Conservation (phyloP, 139 green algal genomes). For the Picochlorum sp. region DNA sequence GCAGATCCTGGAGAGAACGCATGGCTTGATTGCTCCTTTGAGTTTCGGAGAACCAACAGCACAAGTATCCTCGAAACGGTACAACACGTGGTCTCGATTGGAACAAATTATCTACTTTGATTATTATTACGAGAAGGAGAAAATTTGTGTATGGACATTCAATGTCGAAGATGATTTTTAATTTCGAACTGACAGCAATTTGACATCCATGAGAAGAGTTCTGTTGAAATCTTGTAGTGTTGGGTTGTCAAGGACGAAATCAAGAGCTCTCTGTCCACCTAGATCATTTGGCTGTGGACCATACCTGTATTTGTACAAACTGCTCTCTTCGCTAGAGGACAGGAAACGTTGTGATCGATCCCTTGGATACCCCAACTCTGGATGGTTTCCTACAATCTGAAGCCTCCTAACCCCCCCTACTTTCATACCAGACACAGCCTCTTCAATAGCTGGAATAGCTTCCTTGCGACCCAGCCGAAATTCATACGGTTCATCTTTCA, state of each 20-base stretch:
- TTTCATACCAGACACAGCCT: slow-evolving; percentile 68
- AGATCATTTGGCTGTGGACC: slow-evolving; percentile 36
- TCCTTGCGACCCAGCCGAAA: slow-evolving; percentile 48
- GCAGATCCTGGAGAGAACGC: too few species aligned
- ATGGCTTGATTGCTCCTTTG: too few species aligned
- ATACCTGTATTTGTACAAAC: slow-evolving; percentile 18
- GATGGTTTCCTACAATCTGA: slow-evolving; percentile 48
- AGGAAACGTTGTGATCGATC: slow-evolving; percentile 38
- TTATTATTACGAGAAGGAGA: too few species aligned
- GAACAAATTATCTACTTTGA: too few species aligned
- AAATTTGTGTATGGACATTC: too few species aligned
- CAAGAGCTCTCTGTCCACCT: slow-evolving; percentile 62
- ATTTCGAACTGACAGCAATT: slow-evolving; percentile 52
- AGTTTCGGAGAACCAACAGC: too few species aligned
- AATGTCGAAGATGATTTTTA: neutral
- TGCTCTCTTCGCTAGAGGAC: slow-evolving; percentile 31
- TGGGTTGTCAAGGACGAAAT: slow-evolving; percentile 83
- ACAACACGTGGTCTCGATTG: too few species aligned
- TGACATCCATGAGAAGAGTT: slow-evolving; percentile 76
- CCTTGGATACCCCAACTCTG: slow-evolving; percentile 43
- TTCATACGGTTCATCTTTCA: slow-evolving; percentile 61
- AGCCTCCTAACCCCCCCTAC: slow-evolving; percentile 45
- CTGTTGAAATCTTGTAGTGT: slow-evolving; percentile 32
- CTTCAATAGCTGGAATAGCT: slow-evolving; percentile 68
- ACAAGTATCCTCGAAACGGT: too few species aligned